Evolutionary conservation across 805 yeast genomes (phyloP), one percentile per base, ranked within the genome.

Genomic region (Ogataea ganodermae): DNA sequence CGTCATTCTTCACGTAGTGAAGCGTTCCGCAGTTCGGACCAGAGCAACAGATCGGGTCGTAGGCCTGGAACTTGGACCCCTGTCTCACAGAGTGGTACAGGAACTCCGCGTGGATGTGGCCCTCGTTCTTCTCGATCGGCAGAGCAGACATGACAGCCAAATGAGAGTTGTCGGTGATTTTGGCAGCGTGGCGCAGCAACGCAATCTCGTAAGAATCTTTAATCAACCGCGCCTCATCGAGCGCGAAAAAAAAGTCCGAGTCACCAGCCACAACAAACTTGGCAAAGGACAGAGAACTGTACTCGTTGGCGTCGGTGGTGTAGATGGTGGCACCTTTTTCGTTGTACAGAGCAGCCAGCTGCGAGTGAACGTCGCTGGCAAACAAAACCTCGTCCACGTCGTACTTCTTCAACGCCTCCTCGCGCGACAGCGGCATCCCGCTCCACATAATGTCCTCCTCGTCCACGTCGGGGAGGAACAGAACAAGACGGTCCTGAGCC

Each of bases 371-470:
- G 4, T 79, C 82, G n/a, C 66, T 58, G 9, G 74, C 77, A 58
- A 84, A 87, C 48, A 79, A 65, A 39, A 91, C 95, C 35, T 80
- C 85, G 65, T 94, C 98, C 24, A 89, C 91, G 59, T 92, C 96
- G 57, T 69, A 92, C 51, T 73, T 75, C 17, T 71, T 62, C 41
- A 66, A 45, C 0, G 97, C 97, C 16, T 84, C 83, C 39, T 84
- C 83, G 3, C 75, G 53, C 32, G 80, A 70, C 44, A 89, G 53
- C 4, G 99, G 99, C 67, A 85, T 61, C 0, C 99, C 99, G 48
- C 94, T 84, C 99, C 99, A 92, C 89, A 94, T 86, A 35, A 92
- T 86, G 62, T 89, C 97, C 36, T 94, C 98, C 35, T 76, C 69
- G 61, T 90, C 96, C 32, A 92, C 74, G 44, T 86, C 79, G 1